Evolutionary conservation across 257 asterid genomes (phyloP).

Genomic region (Nicotiana tabacum): DNA sequence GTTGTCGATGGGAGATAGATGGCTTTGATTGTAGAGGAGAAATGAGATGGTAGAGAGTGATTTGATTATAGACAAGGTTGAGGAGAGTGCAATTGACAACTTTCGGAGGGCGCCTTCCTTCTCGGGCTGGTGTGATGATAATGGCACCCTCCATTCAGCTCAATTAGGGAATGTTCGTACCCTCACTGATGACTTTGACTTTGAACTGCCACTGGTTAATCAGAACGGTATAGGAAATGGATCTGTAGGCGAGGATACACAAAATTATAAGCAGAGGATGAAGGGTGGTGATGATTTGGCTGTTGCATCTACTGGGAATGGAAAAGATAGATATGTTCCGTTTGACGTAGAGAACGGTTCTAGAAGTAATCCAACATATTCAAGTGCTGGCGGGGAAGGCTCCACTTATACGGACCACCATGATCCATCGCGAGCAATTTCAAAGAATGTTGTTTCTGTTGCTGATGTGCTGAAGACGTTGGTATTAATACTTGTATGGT

Average conservation of each 20-base stretch:
- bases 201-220: slow-evolving; percentile 35
- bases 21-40: slow-evolving; percentile 18
- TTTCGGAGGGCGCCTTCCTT: slow-evolving; percentile 57
- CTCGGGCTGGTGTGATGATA: slow-evolving; percentile 75
- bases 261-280: slow-evolving; percentile 35
- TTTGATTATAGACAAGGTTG: slow-evolving; percentile 30
- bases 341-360: slow-evolving; percentile 55
- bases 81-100: slow-evolving; percentile 25
- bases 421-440: slow-evolving; percentile 15
- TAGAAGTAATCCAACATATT: slow-evolving; percentile 20
- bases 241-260: slow-evolving; percentile 29
- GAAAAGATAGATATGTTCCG: slow-evolving; percentile 45
- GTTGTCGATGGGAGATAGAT: slow-evolving; percentile 7
- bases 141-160: slow-evolving; percentile 34
- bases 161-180: slow-evolving; percentile 24
- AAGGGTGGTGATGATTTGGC: slow-evolving; percentile 31
- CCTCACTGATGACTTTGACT: slow-evolving; percentile 39
- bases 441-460: slow-evolving; percentile 36
- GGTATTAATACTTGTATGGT: slow-evolving; percentile 83
- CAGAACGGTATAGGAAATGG: slow-evolving; percentile 20
- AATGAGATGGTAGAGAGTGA: slow-evolving; percentile 57
- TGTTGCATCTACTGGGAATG: slow-evolving; percentile 27
- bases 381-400: slow-evolving; percentile 14
- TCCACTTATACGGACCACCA: slow-evolving; percentile 16
- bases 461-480: slow-evolving; percentile 77